Percentiles rank a stretch among this genome's conserved stretches.
These are phyloP conservation scores for Nothophoma quercina DNA, from an alignment of 2,329 filamentous ascomycete species.

Conservation along the genomic window DNA sequence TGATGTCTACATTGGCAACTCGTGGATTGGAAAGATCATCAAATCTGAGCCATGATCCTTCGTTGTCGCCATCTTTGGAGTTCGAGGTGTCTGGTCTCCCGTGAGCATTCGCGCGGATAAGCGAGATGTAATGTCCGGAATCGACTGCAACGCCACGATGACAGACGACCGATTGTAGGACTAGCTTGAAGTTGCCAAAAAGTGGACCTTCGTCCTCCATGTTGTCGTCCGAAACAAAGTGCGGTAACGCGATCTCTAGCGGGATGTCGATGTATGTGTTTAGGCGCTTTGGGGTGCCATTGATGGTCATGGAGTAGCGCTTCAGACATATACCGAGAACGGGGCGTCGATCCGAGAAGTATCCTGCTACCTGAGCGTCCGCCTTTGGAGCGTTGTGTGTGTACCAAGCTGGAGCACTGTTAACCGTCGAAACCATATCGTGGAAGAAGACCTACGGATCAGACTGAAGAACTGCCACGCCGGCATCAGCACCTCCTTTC, in stretches of 20 bases:
- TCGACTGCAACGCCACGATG: conserved; percentile 86
- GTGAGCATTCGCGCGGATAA: conserved; percentile 73
- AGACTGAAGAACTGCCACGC: conserved; percentile 98
- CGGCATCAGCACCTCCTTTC: conserved; percentile 90
- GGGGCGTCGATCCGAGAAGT: conserved; percentile 82
- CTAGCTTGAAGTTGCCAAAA: conserved; percentile 90
- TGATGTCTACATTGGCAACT: conserved; percentile 79
- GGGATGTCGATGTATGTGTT: conserved; percentile 93
- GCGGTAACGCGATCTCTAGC: conserved; percentile 79
- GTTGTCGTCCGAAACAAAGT: conserved; percentile 85
- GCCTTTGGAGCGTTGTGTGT: conserved; percentile 69
- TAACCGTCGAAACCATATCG: conserved; percentile 8
- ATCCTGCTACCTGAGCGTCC: conserved; percentile 84
- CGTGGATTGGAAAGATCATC: conserved; percentile 82
- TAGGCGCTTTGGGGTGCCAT: conserved; percentile 73
- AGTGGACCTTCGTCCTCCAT: conserved; percentile 71
- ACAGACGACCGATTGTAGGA: conserved; percentile 89
- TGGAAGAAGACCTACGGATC: conserved; percentile 69
- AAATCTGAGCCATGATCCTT: conserved; percentile 77
- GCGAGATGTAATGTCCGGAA: conserved; percentile 89
- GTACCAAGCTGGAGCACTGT: conserved; percentile 75
- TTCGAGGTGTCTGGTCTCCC: conserved; percentile 51
- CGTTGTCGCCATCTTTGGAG: conserved; percentile 55
- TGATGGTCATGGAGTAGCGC: conserved; percentile 78
- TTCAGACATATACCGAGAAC: conserved; percentile 94